These are phyloP conservation scores for Solanum neorickii DNA, from an alignment of 257 asterid genomes.

Conservation along the genomic window DNA sequence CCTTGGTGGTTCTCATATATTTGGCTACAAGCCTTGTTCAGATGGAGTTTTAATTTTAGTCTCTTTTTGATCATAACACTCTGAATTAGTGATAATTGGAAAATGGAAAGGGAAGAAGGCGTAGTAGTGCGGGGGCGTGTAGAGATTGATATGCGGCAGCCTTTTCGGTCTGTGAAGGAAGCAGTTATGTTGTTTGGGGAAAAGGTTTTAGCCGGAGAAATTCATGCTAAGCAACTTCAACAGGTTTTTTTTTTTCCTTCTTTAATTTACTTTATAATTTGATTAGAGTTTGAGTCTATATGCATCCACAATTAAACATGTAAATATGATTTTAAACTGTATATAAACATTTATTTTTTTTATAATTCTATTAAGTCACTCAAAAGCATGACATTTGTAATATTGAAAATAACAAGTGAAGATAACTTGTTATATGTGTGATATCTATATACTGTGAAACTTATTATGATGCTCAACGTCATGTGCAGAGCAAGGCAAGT, in stretches of 20 bases:
- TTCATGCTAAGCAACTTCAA: conserved; percentile 48
- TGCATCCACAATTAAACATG: too few species aligned
- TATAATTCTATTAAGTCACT: too few species aligned
- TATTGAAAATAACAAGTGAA: background rate
- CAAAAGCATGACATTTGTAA: too few species aligned
- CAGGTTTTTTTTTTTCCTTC: conserved; percentile 24
- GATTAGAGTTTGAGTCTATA: too few species aligned
- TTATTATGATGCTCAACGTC: background rate
- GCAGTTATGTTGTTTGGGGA: conserved; percentile 80
- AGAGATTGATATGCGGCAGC: conserved; percentile 71
- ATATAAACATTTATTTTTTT: too few species aligned
- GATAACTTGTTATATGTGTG: background rate
- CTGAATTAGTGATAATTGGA: background rate
- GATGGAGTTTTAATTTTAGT: background rate
- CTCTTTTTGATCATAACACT: background rate
- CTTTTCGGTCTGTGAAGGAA: conserved; percentile 70
- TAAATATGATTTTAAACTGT: too few species aligned
- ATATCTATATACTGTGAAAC: background rate
- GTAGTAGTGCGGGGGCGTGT: conserved; percentile 81
- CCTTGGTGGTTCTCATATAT: background rate
- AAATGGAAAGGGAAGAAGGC: conserved; percentile 44
- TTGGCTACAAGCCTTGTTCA: background rate
- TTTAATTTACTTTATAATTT: background rate
- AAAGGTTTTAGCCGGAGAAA: conserved; percentile 64
- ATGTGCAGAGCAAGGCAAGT: conserved; percentile 29